A percentile compares a stretch with the other conserved stretches of the same genome.
These are phyloP conservation scores for Chenopodium album DNA, from an alignment of 148 eudicot genomes.

Conservation along the genomic window DNA sequence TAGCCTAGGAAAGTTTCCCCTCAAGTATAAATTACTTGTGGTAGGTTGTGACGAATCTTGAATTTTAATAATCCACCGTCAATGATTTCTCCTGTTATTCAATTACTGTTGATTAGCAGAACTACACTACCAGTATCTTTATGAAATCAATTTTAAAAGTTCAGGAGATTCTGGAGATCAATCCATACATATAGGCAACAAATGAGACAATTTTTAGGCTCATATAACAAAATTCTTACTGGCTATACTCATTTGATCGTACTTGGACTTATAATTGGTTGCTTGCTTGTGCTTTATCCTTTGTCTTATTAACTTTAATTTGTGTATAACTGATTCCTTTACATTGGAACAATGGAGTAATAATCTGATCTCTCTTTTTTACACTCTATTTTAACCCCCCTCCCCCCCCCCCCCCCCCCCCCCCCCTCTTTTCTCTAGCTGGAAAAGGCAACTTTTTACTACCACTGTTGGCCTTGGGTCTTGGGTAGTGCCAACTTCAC, in stretches of 20 bases:
- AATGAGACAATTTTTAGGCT: no score
- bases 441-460: neutral
- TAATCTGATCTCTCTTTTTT: neutral
- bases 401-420: rapidly evolving
- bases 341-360: neutral
- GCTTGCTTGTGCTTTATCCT: neutral
- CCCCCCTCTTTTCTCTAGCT: neutral
- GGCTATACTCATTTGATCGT: neutral
- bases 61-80: no score
- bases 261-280: neutral
- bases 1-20: neutral
- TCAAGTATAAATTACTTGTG: no score
- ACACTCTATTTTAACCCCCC: neutral
- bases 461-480: neutral
- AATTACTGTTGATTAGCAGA: no score
- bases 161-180: no score
- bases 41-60: no score
- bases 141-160: no score
- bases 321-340: neutral
- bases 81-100: no score
- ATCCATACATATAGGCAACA: no score
- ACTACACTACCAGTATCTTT: no score
- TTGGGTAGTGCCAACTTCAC: no score
- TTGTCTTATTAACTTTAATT: neutral
- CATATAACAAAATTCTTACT: neutral